phyloP scores from a whole-genome alignment of 192 early-diverging fungal species.

The Entrophospora sp. region DNA sequence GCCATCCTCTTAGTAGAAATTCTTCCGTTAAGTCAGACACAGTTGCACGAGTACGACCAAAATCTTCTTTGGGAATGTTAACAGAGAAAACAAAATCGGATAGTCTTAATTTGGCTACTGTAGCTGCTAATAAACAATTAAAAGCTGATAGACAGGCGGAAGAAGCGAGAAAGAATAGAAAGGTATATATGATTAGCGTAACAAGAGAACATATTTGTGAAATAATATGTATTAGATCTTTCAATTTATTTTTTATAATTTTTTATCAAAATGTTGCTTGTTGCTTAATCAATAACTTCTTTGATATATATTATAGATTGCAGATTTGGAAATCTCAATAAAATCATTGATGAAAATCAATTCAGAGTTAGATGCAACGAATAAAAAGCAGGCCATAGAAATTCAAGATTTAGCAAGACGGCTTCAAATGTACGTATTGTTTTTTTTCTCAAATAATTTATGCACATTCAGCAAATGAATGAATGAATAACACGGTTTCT shows the following conservation, averaged over 20 bases:
- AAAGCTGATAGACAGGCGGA: conserved; percentile 5
- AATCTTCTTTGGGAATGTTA: conserved; percentile 5
- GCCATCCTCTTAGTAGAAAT: conserved; percentile 1
- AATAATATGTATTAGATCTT: background rate
- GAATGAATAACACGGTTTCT: background rate
- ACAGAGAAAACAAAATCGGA: background rate
- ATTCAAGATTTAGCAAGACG: conserved; percentile 36
- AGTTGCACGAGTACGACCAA: conserved; percentile 9
- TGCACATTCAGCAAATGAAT: background rate
- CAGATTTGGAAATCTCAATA: conserved; percentile 50
- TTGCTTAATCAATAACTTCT: background rate
- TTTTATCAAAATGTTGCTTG: background rate
- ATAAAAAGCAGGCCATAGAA: conserved; percentile 40
- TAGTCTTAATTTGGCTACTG: background rate
- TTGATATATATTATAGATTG: conserved; percentile 26
- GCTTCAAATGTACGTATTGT: conserved; percentile 25
- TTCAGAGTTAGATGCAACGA: conserved; percentile 38
- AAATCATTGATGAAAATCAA: conserved; percentile 41
- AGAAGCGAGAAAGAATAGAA: conserved; percentile 18
- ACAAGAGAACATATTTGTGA: no score
- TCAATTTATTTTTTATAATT: background rate
- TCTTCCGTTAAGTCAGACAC: background rate
- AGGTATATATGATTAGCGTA: no score
- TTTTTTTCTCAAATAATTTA: background rate
- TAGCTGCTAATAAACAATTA: background rate